Evolutionary conservation across 306 rosid genomes (phyloP), one percentile per base, ranked within the genome.

Genomic region (Corylus avellana): DNA sequence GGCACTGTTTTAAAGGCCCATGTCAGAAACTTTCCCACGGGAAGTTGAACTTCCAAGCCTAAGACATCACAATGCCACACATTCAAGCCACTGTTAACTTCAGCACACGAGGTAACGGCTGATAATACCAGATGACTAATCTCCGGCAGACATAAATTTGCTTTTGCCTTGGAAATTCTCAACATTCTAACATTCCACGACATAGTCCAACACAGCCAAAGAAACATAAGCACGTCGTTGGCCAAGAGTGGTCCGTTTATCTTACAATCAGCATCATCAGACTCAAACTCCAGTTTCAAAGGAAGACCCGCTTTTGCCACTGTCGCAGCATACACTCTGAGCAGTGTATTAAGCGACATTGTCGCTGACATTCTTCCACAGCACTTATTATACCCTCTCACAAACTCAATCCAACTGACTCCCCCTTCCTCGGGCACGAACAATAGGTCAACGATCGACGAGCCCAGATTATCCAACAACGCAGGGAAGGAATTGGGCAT

Each of bases 171-270:
- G 0, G 81, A 55, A 71, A 61, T 29, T 69, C 83, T 87, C 80
- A 9, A 81, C 75, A 72, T 82, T 64, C 90, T 82, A 81, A 77
- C 71, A 83, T 81, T 83, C 94, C 91, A 92, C 8, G 78, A 80
- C 92, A 92, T 83, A 83, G 66, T 84, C 98, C 97, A 94, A 85
- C 95, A 94, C 80, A 88, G 72, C 70, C 86, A 86, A 74, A 94
- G 87, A 79, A 94, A 91, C 83, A 88, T 47, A 39, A 81, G 74
- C 72, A 92, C 94, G 25, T 94, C 85, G 5, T 27, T 50, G 0
- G 98, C 89, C 79, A 73, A 74, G 82, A 94, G 82, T 64, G 75
- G 83, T 8, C 98, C 97, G 1, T 73, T 88, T 7, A 90, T 82
- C 87, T 92, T 92, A 67, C 90, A 84, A 71, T 90, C 95, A 74